Evolutionary conservation across 441 rosid genomes (phyloP), one percentile per base, ranked within the genome.

Genomic region (Pelargonium australe): DNA sequence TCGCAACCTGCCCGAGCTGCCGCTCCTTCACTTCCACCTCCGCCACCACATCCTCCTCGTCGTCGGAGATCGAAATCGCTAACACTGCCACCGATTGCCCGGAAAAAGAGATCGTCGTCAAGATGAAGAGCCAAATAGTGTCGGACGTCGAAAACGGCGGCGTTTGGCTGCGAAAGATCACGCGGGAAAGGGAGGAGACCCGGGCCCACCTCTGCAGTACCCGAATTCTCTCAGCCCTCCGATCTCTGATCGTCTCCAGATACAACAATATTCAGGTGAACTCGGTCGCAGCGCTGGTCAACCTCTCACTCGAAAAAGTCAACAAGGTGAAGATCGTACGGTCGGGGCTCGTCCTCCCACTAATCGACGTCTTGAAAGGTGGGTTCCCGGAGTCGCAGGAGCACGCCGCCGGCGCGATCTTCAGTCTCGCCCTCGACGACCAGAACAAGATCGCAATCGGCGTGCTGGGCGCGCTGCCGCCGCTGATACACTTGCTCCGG

Each of bases 391-490:
- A 94, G 68, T 90, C 91, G 1, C 87, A 82, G 63, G 96, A 94
- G 34, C 96, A 94, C 72, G 95, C 94, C 17, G 77, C 82, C 40
- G 96, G 92, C 51, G 92, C 87, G 0, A 72, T 91, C 10, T 94
- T 91, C 72, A 91, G 97, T 70, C 73, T 94, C 68, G 88, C 97
- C 5, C 77, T 91, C 0, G 97, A 89, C 5, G 91, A 91, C 40
- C 75, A 82, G 66, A 94, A 87, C 77, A 91, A 87, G 81, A 84
- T 85, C 3, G 97, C 94, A 25, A 87, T 94, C 10, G 99, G 97
- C 0, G 97, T 87, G 0, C 71, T 91, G 63, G 99, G 99, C 9
- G 97, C 87, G 8, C 67, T 94, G 72, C 88, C 84, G 45, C 96
- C 99, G 12, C 81, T 94, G 5, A 64, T 94, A 19, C 86, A 85